Conservation (phyloP, 768 basidiomycete genomes). For the Coprinellus micaceus region DNA sequence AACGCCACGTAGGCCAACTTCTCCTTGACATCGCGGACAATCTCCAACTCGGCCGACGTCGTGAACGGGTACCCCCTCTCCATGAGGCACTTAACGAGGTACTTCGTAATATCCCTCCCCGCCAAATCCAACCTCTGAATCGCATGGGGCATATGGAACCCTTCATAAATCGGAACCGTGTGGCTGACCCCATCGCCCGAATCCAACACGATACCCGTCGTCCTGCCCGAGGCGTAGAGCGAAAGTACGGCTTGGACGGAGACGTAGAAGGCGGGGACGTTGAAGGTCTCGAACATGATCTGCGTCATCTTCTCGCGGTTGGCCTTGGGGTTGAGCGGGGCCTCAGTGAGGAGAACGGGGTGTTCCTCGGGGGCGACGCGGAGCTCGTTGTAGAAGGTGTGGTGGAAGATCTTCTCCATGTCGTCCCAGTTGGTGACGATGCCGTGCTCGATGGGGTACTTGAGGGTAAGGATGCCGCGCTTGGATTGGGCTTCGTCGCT, state of each 20-base stretch:
- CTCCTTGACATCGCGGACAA: conserved; percentile 91
- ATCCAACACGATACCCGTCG: conserved; percentile 85
- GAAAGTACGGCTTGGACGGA: conserved; percentile 81
- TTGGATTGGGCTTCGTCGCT: conserved; percentile 40
- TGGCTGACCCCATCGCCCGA: conserved; percentile 91
- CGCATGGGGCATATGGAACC: conserved; percentile 80
- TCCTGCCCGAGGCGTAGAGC: conserved; percentile 85
- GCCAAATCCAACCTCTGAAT: conserved; percentile 84
- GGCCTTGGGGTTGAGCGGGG: conserved; percentile 81
- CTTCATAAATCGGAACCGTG: conserved; percentile 91
- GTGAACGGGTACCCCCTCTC: conserved; percentile 85
- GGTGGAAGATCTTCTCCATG: conserved; percentile 96
- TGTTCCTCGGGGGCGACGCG: conserved; percentile 86
- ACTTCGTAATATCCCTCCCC: conserved; percentile 81
- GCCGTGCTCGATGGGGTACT: conserved; percentile 92
- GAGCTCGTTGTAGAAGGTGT: conserved; percentile 89
- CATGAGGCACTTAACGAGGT: conserved; percentile 68
- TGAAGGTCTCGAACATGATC: conserved; percentile 92
- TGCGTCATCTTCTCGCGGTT: conserved; percentile 89
- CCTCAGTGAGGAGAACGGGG: conserved; percentile 80
- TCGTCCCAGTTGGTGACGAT: conserved; percentile 96
- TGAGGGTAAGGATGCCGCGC: conserved; percentile 90
- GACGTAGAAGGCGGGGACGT: conserved; percentile 84
- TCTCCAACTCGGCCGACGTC: conserved; percentile 82
- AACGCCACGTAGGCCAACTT: conserved; percentile 88